Percentiles rank a stretch among this genome's conserved stretches.
These are phyloP conservation scores for Chlorociboria aeruginascens DNA, from an alignment of 495 filamentous ascomycete genomes.

Conservation along the genomic window DNA sequence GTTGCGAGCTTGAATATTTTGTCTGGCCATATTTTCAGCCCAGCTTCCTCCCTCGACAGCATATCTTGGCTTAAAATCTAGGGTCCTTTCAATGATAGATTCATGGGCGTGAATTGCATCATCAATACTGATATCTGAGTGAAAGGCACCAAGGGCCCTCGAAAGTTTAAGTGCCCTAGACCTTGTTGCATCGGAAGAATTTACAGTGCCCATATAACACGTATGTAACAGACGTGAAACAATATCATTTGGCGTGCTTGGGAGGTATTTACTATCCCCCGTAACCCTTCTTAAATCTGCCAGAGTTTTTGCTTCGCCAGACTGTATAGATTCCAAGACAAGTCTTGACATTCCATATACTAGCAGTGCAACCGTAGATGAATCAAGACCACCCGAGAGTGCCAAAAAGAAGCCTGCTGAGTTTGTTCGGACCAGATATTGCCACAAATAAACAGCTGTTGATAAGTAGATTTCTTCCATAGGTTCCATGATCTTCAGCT, in stretches of 20 bases:
- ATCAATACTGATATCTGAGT: constrained; percentile 34
- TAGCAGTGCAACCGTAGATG: constrained; percentile 45
- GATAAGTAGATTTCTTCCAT: neutral
- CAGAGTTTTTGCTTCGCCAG: constrained; percentile 53
- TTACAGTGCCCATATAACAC: constrained; percentile 69
- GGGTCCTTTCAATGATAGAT: neutral
- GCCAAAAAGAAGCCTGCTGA: constrained; percentile 25
- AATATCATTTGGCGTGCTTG: constrained; percentile 49
- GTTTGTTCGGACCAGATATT: neutral
- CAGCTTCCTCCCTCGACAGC: neutral
- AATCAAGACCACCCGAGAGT: constrained; percentile 61
- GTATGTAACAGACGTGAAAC: constrained; percentile 57
- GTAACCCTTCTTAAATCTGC: constrained; percentile 51
- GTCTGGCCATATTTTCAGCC: neutral
- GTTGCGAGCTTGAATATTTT: constrained; percentile 47
- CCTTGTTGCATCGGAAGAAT: constrained; percentile 63
- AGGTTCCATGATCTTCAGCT: constrained; percentile 4
- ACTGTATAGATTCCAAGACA: constrained; percentile 43
- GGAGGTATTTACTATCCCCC: constrained; percentile 37
- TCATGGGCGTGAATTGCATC: neutral
- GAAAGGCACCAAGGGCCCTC: constrained; percentile 65
- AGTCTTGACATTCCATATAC: constrained; percentile 75
- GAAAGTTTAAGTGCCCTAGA: constrained; percentile 55
- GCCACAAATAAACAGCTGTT: neutral
- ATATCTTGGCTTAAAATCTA: neutral